Evolutionary conservation across 495 filamentous ascomycete genomes (phyloP).

Genomic region (Sphaerosporella brunnea): DNA sequence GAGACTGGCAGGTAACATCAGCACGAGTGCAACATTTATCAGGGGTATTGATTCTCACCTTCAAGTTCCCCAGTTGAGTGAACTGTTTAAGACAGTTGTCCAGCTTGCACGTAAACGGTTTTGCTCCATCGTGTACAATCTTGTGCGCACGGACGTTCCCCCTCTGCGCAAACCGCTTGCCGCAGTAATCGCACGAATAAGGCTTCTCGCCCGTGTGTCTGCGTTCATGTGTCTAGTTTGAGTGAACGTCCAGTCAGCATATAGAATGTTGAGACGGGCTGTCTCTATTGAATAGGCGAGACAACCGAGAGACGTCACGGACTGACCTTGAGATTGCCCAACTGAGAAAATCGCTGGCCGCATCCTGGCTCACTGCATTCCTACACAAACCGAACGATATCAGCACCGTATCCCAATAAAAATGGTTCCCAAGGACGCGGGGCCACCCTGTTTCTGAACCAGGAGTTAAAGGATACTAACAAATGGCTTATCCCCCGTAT

Average conservation of each 20-base stretch:
- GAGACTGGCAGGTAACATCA: too few relatives aligned
- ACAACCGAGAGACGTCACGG: neutral
- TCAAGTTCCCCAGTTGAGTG: conserved; percentile 75
- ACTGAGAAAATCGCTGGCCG: conserved; percentile 66
- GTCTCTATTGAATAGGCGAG: neutral
- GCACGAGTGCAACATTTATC: too few relatives aligned
- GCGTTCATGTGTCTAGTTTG: conserved; percentile 56
- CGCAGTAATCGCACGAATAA: conserved; percentile 66
- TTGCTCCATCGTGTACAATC: conserved; percentile 58
- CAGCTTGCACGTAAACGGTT: conserved; percentile 64
- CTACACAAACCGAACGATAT: conserved; percentile 29
- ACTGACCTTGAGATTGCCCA: conserved; percentile 71
- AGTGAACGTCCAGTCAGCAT: conserved; percentile 1
- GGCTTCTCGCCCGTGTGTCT: conserved; percentile 78
- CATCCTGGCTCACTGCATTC: conserved; percentile 57
- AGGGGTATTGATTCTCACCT: conserved; percentile 34
- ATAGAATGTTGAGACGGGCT: conserved; percentile 7
- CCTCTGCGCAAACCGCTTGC: conserved; percentile 64
- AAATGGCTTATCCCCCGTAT: conserved; percentile 83
- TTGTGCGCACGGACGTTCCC: conserved; percentile 78
- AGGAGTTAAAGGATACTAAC: conserved; percentile 31
- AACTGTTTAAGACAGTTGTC: conserved; percentile 73
- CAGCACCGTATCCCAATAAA: conserved; percentile 9
- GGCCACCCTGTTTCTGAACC: neutral
- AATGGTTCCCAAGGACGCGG: too few relatives aligned